These are phyloP conservation scores for Papilionanthe hybrid DNA, from an alignment of 116 monocot species.

Conservation along the genomic window DNA sequence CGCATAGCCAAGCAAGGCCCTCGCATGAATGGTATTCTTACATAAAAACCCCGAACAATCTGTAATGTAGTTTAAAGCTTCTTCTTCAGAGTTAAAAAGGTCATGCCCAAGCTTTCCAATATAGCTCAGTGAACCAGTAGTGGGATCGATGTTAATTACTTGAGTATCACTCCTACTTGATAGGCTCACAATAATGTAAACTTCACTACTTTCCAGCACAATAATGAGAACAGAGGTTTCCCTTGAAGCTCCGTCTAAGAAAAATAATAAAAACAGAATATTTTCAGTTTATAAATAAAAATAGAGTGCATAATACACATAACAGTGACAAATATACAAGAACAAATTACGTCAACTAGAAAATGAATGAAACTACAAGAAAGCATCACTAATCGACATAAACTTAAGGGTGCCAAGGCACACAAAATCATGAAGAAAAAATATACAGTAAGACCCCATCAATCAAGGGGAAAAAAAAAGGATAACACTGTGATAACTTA, in stretches of 20 bases:
- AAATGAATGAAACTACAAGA: neutral
- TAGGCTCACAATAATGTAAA: conserved; percentile 73
- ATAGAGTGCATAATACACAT: neutral
- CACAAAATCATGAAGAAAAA: neutral
- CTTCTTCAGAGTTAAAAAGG: conserved; percentile 61
- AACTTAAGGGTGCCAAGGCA: neutral
- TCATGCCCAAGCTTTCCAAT: conserved; percentile 54
- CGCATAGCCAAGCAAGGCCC: conserved; percentile 84
- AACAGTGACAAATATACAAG: neutral
- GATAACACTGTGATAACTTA: neutral
- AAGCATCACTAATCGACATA: neutral
- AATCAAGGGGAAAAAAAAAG: neutral
- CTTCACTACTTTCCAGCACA: conserved; percentile 74
- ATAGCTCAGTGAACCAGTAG: conserved; percentile 69
- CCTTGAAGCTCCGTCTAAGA: conserved; percentile 34
- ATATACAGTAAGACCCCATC: neutral
- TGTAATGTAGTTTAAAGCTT: conserved; percentile 72
- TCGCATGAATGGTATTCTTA: conserved; percentile 60
- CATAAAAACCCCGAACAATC: conserved; percentile 61
- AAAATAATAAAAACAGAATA: conserved; percentile 6
- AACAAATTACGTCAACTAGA: neutral
- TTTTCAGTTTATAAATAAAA: neutral
- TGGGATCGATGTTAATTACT: conserved; percentile 87
- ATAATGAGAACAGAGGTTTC: conserved; percentile 71
- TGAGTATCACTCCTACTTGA: conserved; percentile 77